A percentile compares a stretch with the other conserved stretches of the same genome.
Conservation (phyloP, 2,329 filamentous ascomycete genomes). For the Neonectria punicea region DNA sequence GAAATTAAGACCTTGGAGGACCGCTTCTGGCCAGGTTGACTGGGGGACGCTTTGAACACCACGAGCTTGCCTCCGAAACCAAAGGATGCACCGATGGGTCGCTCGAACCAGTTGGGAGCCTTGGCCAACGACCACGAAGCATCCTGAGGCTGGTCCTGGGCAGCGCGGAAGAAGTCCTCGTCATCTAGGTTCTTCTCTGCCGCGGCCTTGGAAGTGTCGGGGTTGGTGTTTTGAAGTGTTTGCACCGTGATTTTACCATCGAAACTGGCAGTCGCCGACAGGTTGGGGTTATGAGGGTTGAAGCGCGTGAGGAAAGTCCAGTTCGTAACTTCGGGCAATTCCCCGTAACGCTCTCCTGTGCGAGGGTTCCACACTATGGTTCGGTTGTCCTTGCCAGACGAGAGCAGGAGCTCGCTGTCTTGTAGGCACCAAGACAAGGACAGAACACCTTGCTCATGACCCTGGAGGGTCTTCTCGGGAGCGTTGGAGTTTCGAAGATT, state of each 20-base stretch:
- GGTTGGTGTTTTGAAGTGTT: slow-evolving; percentile 93
- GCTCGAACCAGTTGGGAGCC: slow-evolving; percentile 90
- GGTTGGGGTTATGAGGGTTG: slow-evolving; percentile 90
- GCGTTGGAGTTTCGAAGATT: slow-evolving; percentile 96
- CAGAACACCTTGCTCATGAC: slow-evolving; percentile 93
- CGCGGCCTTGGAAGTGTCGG: slow-evolving; percentile 73
- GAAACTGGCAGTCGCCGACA: slow-evolving; percentile 95
- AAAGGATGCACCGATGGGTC: slow-evolving; percentile 87
- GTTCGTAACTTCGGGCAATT: slow-evolving; percentile 98
- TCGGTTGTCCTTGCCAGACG: slow-evolving; percentile 95
- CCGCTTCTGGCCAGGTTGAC: slow-evolving; percentile 70
- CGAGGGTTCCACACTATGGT: slow-evolving; percentile 97
- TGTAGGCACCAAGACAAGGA: slow-evolving; percentile 96
- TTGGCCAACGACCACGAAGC: slow-evolving; percentile 88
- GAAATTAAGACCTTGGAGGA: slow-evolving; percentile 85
- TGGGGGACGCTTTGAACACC: slow-evolving; percentile 70
- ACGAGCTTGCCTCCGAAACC: slow-evolving; percentile 96
- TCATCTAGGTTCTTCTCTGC: slow-evolving; percentile 80
- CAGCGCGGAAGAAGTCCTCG: slow-evolving; percentile 96
- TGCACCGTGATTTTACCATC: slow-evolving; percentile 96
- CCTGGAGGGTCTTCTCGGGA: slow-evolving; percentile 86
- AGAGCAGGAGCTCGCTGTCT: slow-evolving; percentile 88
- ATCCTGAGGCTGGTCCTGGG: slow-evolving; percentile 89
- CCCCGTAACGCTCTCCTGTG: slow-evolving; percentile 86
- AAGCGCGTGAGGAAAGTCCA: slow-evolving; percentile 98